Evolutionary conservation across 345 rosid genomes (phyloP).

Genomic region (Sonneratia caseolaris): DNA sequence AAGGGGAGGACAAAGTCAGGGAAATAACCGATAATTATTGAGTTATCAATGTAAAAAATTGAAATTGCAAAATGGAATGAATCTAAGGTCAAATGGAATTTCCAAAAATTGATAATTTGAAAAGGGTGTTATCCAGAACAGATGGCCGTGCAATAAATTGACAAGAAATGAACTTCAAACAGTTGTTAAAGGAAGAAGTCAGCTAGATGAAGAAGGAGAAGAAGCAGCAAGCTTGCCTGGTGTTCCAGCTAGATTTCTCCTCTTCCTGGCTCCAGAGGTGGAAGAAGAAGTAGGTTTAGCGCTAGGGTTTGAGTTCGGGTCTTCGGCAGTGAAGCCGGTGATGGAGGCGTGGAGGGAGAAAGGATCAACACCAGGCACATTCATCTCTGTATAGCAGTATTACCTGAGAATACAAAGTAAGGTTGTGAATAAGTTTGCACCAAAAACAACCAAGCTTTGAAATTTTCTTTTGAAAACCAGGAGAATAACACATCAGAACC

Average conservation of each 20-base stretch:
- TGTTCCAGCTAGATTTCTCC: conserved; percentile 62
- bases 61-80: not conserved
- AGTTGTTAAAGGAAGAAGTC: not conserved
- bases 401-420: not conserved
- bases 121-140: not conserved
- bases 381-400: conserved; percentile 12
- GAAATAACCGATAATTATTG: too few relatives aligned
- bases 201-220: not conserved
- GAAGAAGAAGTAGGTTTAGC: conserved; percentile 15
- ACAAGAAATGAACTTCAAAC: not conserved
- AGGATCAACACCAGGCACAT: conserved; percentile 70
- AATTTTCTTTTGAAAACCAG: not conserved
- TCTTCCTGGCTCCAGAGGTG: conserved; percentile 26
- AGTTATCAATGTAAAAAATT: too few relatives aligned
- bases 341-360: conserved; percentile 35
- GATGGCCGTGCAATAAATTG: not conserved
- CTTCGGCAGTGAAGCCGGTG: conserved; percentile 13
- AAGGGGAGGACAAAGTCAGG: not conserved
- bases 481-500: conserved; percentile 1
- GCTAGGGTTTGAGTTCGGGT: conserved; percentile 49
- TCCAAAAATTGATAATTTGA: not conserved
- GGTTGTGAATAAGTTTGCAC: not conserved
- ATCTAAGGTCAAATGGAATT: not conserved
- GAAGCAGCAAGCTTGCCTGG: conserved; percentile 40
- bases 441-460: not conserved